A percentile compares a stretch with the other conserved stretches of the same genome.
Evolutionary conservation across 2,329 filamentous ascomycete genomes (phyloP).

Genomic region (Nigrospora sphaerica): DNA sequence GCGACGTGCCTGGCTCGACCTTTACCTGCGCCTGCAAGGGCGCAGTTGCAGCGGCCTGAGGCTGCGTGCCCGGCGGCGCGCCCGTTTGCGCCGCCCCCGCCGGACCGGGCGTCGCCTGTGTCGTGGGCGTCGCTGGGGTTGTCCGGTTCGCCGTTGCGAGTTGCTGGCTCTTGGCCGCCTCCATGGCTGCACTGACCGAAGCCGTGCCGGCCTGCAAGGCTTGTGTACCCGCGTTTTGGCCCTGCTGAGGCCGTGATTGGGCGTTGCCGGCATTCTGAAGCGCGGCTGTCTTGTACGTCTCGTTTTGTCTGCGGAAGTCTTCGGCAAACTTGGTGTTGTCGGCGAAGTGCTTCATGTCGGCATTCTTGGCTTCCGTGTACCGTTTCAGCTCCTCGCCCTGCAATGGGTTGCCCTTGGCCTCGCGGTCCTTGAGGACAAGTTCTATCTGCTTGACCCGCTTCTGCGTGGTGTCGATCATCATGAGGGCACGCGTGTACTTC

Average conservation of each 20-base stretch:
- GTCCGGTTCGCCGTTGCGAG: slow-evolving; percentile 14
- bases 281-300: neutral
- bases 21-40: slow-evolving; percentile 25
- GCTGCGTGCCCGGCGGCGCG: slow-evolving; percentile 16
- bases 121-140: slow-evolving; percentile 8
- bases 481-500: slow-evolving; percentile 14
- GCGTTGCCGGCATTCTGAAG: slow-evolving; percentile 7
- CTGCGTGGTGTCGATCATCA: slow-evolving; percentile 18
- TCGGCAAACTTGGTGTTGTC: slow-evolving; percentile 16
- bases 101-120: slow-evolving; percentile 9
- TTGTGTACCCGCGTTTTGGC: slow-evolving; percentile 11
- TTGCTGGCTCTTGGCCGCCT: slow-evolving; percentile 23
- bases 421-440: slow-evolving; percentile 15
- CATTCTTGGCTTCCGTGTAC: slow-evolving; percentile 8
- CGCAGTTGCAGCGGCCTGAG: slow-evolving; percentile 9
- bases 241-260: slow-evolving; percentile 14
- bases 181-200: slow-evolving; percentile 24
- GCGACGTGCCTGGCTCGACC: slow-evolving; percentile 21
- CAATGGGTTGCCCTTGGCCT: slow-evolving; percentile 12
- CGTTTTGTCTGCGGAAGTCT: slow-evolving; percentile 8
- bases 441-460: slow-evolving; percentile 10
- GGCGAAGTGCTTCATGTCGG: slow-evolving; percentile 11
- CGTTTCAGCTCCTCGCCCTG: slow-evolving; percentile 15
- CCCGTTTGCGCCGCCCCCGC: slow-evolving; percentile 12
- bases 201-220: slow-evolving; percentile 23